Conservation (phyloP, 176 grass and related monocot genomes). For the Paspalum vaginatum region DNA sequence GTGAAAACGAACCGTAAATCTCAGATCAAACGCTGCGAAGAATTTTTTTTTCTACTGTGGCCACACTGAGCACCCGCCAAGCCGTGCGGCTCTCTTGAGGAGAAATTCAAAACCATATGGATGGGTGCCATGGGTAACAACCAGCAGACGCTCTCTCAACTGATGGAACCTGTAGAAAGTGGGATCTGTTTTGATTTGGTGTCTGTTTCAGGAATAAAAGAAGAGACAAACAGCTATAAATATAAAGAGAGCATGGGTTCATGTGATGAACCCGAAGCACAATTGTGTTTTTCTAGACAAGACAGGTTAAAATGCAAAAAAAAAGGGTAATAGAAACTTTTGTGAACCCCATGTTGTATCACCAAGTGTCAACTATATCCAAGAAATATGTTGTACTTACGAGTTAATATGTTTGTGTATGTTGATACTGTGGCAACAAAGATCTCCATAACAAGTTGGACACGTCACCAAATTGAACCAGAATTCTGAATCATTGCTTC, state of each 20-base stretch:
- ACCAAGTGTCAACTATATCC: conserved; percentile 20
- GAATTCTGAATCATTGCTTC: conserved; percentile 85
- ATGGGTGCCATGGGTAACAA: conserved; percentile 25
- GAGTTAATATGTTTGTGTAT: conserved; percentile 14
- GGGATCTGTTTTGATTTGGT: background rate
- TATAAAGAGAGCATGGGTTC: background rate
- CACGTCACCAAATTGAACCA: conserved; percentile 41
- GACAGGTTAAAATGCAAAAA: conserved; percentile 7
- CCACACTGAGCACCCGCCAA: no score
- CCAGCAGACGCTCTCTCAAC: conserved; percentile 12
- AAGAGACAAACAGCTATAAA: conserved; percentile 22
- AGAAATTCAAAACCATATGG: conserved; percentile 1
- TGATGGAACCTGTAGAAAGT: conserved; percentile 14
- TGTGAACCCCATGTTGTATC: conserved; percentile 12
- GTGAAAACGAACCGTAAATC: no score
- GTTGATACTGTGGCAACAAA: conserved; percentile 29
- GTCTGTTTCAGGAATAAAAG: conserved; percentile 2
- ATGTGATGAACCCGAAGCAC: background rate
- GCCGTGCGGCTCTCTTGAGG: no score
- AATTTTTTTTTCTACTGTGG: no score
- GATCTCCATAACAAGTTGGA: conserved; percentile 23
- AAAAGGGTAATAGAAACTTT: conserved; percentile 9
- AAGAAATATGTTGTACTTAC: conserved; percentile 34
- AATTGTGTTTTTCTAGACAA: conserved; percentile 10
- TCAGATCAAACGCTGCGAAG: no score